Conservation (phyloP, 306 rosid species). For the Notholithocarpus densiflorus region DNA sequence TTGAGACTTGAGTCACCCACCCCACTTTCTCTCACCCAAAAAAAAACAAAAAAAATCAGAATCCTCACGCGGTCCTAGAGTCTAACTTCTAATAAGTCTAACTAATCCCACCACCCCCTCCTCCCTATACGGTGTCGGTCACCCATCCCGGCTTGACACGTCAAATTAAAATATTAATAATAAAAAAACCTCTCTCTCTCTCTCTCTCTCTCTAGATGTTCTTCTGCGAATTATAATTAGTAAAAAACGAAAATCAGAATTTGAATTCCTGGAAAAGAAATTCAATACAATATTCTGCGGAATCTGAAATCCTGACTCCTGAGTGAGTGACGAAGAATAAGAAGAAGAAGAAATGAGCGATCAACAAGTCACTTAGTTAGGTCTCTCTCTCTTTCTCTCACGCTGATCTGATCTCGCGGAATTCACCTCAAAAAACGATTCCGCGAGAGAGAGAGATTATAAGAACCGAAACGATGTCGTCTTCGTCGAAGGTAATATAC, state of each 20-base stretch:
- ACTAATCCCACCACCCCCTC: constrained; percentile 1
- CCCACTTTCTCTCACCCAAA: too few relatives aligned
- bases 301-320: not conserved
- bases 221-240: not conserved
- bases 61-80: constrained; percentile 15
- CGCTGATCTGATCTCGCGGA: too few relatives aligned
- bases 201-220: not conserved
- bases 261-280: constrained; percentile 17
- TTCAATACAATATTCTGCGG: constrained; percentile 25
- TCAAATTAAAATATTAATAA: not conserved
- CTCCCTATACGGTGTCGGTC: constrained; percentile 48
- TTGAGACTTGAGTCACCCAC: too few relatives aligned
- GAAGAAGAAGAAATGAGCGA: too few relatives aligned
- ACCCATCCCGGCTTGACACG: constrained; percentile 24
- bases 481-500: constrained; percentile 91
- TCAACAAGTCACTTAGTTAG: too few relatives aligned
- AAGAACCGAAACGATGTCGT: constrained; percentile 50
- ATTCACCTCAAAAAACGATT: too few relatives aligned
- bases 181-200: not conserved
- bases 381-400: too few relatives aligned
- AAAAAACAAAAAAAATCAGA: not conserved
- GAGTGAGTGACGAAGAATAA: too few relatives aligned
- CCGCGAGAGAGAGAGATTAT: too few relatives aligned
- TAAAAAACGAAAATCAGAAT: not conserved
- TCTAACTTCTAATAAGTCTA: too few relatives aligned